A percentile compares a stretch with the other conserved stretches of the same genome.
phyloP scores from a whole-genome alignment of 1,284 basidiomycete genomes.

The Austroboletus niveus region DNA sequence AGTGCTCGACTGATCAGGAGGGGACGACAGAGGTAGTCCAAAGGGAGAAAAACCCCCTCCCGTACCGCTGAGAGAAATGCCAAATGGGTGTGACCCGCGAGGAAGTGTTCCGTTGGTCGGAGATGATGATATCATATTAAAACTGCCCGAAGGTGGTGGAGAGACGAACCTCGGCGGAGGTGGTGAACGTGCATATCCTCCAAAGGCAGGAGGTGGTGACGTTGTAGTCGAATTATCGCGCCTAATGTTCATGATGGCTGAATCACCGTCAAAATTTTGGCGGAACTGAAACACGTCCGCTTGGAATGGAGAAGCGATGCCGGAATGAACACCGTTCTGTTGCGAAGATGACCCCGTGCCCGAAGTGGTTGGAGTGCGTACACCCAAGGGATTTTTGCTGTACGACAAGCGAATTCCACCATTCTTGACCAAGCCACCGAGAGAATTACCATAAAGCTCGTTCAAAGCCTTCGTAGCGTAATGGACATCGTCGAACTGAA shows the following conservation, averaged over 20 bases:
- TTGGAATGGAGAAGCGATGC: conserved; percentile 29
- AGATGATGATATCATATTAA: conserved; percentile 36
- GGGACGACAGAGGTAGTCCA: conserved; percentile 46
- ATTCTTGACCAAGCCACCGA: conserved; percentile 90
- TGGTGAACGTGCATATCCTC: conserved; percentile 53
- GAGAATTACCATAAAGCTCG: conserved; percentile 88
- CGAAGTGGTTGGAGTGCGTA: conserved; percentile 72
- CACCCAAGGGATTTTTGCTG: conserved; percentile 92
- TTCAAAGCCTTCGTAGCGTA: conserved; percentile 84
- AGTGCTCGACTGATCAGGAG: conserved; percentile 34
- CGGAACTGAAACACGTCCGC: conserved; percentile 40
- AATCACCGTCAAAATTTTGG: conserved; percentile 37
- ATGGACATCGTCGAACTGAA: conserved; percentile 86
- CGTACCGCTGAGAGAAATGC: conserved; percentile 27
- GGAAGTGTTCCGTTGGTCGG: conserved; percentile 34
- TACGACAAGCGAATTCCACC: conserved; percentile 94
- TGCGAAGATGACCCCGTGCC: conserved; percentile 50
- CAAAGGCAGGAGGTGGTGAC: conserved; percentile 41
- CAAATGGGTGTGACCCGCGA: conserved; percentile 33
- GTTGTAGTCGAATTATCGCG: conserved; percentile 40
- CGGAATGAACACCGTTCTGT: conserved; percentile 32
- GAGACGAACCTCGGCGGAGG: conserved; percentile 61
- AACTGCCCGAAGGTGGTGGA: conserved; percentile 41
- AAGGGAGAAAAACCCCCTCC: conserved; percentile 58
- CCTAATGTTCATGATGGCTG: conserved; percentile 25